Conservation (phyloP, 805 yeast genomes). For the Schizosaccharomyces cryophilus region DNA sequence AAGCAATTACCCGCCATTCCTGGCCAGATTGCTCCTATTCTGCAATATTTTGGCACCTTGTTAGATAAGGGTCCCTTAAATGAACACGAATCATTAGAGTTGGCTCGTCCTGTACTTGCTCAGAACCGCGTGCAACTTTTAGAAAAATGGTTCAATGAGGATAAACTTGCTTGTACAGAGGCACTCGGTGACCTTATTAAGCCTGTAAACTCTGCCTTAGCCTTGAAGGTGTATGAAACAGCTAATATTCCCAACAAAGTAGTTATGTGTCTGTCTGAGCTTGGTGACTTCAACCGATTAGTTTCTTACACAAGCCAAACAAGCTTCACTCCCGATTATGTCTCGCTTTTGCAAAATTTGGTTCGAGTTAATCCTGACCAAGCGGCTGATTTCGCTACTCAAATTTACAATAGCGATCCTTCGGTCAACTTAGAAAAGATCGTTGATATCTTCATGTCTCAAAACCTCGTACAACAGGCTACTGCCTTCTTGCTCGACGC, state of each 20-base stretch:
- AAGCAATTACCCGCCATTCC: slow-evolving; percentile 78
- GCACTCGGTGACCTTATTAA: slow-evolving; percentile 91
- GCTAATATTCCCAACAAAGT: slow-evolving; percentile 70
- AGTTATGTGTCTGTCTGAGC: slow-evolving; percentile 72
- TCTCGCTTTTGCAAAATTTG: slow-evolving; percentile 69
- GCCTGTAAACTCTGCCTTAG: slow-evolving; percentile 61
- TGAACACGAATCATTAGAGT: slow-evolving; percentile 78
- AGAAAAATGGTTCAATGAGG: slow-evolving; percentile 91
- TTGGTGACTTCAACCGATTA: slow-evolving; percentile 90
- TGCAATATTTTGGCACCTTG: slow-evolving; percentile 74
- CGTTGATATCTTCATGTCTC: slow-evolving; percentile 84
- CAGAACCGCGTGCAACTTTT: slow-evolving; percentile 82
- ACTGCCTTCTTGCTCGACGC: slow-evolving; percentile 93
- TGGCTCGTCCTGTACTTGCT: slow-evolving; percentile 84
- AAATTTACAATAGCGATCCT: slow-evolving; percentile 38
- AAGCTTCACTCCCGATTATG: slow-evolving; percentile 68
- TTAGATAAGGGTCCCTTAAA: slow-evolving; percentile 82
- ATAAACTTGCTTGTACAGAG: slow-evolving; percentile 82
- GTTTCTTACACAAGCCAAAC: slow-evolving; percentile 81
- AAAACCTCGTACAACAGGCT: slow-evolving; percentile 88
- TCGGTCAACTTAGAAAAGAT: slow-evolving; percentile 58
- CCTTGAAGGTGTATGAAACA: slow-evolving; percentile 73
- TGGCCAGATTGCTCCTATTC: slow-evolving; percentile 81
- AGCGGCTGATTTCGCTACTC: slow-evolving; percentile 89
- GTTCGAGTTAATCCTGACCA: slow-evolving; percentile 89